Conservation (phyloP, 179 eudicot species). For the Pouteria campechiana region DNA sequence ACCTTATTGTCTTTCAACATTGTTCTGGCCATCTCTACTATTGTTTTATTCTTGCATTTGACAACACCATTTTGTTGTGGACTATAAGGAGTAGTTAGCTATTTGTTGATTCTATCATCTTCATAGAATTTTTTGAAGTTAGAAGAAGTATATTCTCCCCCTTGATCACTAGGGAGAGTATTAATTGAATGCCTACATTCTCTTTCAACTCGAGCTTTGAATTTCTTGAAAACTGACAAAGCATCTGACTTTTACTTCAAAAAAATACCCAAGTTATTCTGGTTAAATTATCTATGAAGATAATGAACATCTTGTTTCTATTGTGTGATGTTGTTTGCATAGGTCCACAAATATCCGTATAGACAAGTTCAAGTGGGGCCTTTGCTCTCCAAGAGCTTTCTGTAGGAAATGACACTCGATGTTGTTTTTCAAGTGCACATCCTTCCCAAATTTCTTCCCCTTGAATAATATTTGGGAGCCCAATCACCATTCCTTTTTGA, state of each 20-base stretch:
- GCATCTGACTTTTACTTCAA: conserved; percentile 2
- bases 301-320: background rate
- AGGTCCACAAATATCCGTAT: conserved; percentile 6
- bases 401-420: background rate
- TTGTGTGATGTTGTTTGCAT: conserved; percentile 1
- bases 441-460: background rate
- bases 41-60: conserved; percentile 1
- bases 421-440: conserved; percentile 1
- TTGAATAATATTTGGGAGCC: background rate
- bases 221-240: conserved; percentile 5
- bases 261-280: conserved; percentile 8
- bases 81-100: background rate
- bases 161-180: background rate
- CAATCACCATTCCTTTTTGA: conserved; percentile 1
- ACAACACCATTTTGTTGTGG: conserved; percentile 3
- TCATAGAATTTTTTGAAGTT: conserved; percentile 4
- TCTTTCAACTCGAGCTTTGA: background rate
- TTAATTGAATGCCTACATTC: background rate
- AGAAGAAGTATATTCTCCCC: background rate
- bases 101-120: background rate
- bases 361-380: conserved; percentile 1
- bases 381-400: conserved; percentile 3
- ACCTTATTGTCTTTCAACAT: background rate
- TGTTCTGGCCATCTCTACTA: conserved; percentile 1
- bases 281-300: conserved; percentile 5